Evolutionary conservation across 192 early-diverging fungal genomes (phyloP), one percentile per base, ranked within the genome.

Genomic region (Geranomyces variabilis): DNA sequence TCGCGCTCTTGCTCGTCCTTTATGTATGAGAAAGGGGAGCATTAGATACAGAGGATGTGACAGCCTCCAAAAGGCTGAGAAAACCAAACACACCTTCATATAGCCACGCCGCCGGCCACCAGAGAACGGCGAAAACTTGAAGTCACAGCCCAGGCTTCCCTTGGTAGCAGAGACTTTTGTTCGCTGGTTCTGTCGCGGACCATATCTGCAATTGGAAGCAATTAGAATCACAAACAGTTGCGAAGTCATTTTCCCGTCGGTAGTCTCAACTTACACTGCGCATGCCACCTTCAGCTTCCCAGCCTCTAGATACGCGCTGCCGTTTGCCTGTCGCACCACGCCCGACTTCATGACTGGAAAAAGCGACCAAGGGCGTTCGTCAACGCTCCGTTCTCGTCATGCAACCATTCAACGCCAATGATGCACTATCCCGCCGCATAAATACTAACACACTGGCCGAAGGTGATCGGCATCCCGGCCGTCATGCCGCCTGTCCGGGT

Each of bases 51-150:
- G n/a, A n/a, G n/a, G n/a, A n/a, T n/a, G n/a, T n/a, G n/a, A n/a
- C n/a, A n/a, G n/a, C n/a, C n/a, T n/a, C n/a, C n/a, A n/a, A n/a
- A n/a, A n/a, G n/a, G n/a, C 34, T 68, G 57, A 31, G 45, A 12
- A 56, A 63, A 28, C 14, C 1, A n/a, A n/a, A n/a, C n/a, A 64
- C 67, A 76, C 82, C 70, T 86, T 84, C 53, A 46, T 51, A 61
- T 80, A 81, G n/a, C 59, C 64, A 57, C 90, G 65, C 65, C 91
- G 79, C 67, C 89, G 86, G 17, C 68, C 55, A 13, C 83, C 29
- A 17, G 91, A 81, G 61, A 93, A 93, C 9, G 91, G 87, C 1
- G 91, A 80, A 66, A 93, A 90, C 66, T 90, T 89, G 71, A 94
- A 87, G 46, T 93, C 91, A 72, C 90, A 91, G 60, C 87, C 86